A percentile compares a stretch with the other conserved stretches of the same genome.
phyloP scores from a whole-genome alignment of 2,329 filamentous ascomycete species.

The Diaporthe destruens region DNA sequence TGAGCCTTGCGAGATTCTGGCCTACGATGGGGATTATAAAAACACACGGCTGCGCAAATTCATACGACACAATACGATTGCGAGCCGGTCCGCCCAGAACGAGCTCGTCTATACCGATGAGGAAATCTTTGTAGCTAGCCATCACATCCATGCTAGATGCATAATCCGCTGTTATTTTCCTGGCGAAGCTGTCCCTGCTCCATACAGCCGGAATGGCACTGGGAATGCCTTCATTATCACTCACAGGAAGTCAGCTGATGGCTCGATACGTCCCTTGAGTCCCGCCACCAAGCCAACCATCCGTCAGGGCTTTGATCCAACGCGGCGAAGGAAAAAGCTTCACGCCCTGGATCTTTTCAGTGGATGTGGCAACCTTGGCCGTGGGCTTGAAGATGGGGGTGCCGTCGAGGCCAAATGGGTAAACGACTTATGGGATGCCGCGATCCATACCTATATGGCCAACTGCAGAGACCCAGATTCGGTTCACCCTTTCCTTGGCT shows the following conservation, averaged over 20 bases:
- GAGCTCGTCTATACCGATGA: constrained; percentile 69
- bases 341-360: constrained; percentile 80
- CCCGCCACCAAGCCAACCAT: constrained; percentile 1
- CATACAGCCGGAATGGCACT: constrained; percentile 75
- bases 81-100: constrained; percentile 60
- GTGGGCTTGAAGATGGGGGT: constrained; percentile 79
- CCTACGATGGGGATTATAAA: constrained; percentile 46
- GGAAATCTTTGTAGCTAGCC: constrained; percentile 52
- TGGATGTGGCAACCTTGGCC: constrained; percentile 82
- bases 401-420: constrained; percentile 74
- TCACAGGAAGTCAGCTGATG: constrained; percentile 50
- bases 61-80: constrained; percentile 59
- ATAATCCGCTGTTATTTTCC: constrained; percentile 67
- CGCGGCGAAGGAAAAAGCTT: constrained; percentile 54
- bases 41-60: constrained; percentile 64
- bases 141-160: constrained; percentile 67
- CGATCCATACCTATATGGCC: constrained; percentile 80
- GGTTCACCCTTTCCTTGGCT: constrained; percentile 74
- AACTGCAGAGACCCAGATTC: constrained; percentile 62
- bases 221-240: constrained; percentile 77
- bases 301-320: constrained; percentile 68
- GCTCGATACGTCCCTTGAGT: constrained; percentile 33
- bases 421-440: constrained; percentile 73
- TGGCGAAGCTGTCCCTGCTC: constrained; percentile 63
- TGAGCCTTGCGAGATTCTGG: constrained; percentile 72